Evolutionary conservation across 441 rosid species (phyloP).

Genomic region (Gossypium armourianum): DNA sequence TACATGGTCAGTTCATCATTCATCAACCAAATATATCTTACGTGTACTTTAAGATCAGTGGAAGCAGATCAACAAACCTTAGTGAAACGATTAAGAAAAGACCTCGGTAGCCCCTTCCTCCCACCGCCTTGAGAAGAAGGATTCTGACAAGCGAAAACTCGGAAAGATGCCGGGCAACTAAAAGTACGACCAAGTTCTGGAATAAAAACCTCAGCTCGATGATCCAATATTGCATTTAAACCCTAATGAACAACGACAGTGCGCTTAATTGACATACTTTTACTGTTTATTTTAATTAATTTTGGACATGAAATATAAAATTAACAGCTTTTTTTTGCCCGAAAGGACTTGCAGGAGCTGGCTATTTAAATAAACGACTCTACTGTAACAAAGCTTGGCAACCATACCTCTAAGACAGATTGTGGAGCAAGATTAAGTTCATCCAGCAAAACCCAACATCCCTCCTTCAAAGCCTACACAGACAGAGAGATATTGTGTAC

Average conservation of each 20-base stretch:
- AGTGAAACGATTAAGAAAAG: slow-evolving; percentile 87
- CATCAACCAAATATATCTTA: background rate
- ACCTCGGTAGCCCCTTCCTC: slow-evolving; percentile 95
- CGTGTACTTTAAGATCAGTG: background rate
- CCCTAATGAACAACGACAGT: slow-evolving; percentile 39
- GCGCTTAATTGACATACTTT: background rate
- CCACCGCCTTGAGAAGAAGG: slow-evolving; percentile 99
- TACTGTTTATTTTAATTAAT: too few relatives aligned
- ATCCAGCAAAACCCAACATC: slow-evolving; percentile 94
- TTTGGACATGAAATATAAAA: background rate
- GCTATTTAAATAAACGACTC: background rate
- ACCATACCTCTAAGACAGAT: slow-evolving; percentile 77
- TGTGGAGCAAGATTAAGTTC: slow-evolving; percentile 99
- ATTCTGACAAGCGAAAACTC: slow-evolving; percentile 95
- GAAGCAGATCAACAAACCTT: slow-evolving; percentile 39
- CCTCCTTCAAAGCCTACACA: slow-evolving; percentile 82
- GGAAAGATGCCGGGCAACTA: slow-evolving; percentile 71
- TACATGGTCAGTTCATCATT: slow-evolving; percentile 6
- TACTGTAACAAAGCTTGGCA: background rate
- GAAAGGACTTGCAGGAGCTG: background rate
- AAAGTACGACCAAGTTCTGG: slow-evolving; percentile 81
- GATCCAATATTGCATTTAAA: slow-evolving; percentile 93
- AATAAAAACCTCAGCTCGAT: slow-evolving; percentile 88
- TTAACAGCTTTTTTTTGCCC: slow-evolving; percentile 8
- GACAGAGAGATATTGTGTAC: background rate